Percentiles rank a stretch among this genome's conserved stretches.
Evolutionary conservation across 2,329 filamentous ascomycete species (phyloP).

Genomic region (Diaporthe ilicicola): DNA sequence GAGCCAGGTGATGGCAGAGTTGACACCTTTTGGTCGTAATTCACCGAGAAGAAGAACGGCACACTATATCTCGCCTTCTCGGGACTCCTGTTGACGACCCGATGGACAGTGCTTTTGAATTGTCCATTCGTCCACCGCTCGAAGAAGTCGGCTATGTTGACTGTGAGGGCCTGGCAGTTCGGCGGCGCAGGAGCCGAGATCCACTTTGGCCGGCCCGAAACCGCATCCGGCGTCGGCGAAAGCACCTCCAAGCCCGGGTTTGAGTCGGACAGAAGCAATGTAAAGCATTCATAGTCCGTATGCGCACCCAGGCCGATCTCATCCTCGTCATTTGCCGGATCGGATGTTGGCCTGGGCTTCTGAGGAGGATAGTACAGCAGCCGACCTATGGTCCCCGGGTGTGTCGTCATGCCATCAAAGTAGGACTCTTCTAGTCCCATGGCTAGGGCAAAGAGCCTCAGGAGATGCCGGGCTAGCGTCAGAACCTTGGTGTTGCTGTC

Average conservation of each 20-base stretch:
- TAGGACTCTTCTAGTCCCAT: slow-evolving; percentile 32
- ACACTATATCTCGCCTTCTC: slow-evolving; percentile 28
- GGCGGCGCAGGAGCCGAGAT: slow-evolving; percentile 34
- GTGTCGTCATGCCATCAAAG: slow-evolving; percentile 43
- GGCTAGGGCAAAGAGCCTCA: slow-evolving; percentile 33
- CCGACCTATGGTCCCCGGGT: slow-evolving; percentile 20
- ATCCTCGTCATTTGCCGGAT: background rate
- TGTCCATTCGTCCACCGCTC: slow-evolving; percentile 32
- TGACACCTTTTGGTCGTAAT: slow-evolving; percentile 26
- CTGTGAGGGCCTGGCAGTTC: slow-evolving; percentile 3
- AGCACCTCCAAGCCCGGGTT: slow-evolving; percentile 27
- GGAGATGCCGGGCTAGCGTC: slow-evolving; percentile 28
- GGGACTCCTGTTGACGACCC: slow-evolving; percentile 17
- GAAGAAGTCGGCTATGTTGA: slow-evolving; percentile 33
- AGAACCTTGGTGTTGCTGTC: background rate
- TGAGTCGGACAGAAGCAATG: slow-evolving; percentile 22
- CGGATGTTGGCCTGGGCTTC: background rate
- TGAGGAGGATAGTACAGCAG: slow-evolving; percentile 31
- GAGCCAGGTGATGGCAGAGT: slow-evolving; percentile 42
- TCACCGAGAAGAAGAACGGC: slow-evolving; percentile 32
- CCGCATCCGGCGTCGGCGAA: slow-evolving; percentile 2
- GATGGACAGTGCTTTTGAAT: slow-evolving; percentile 28
- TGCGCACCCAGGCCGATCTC: slow-evolving; percentile 26
- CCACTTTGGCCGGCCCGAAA: slow-evolving; percentile 30
- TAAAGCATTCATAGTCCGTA: slow-evolving; percentile 32